phyloP scores from a whole-genome alignment of 352 stramenopile species.

The Plasmopara viticola region DNA sequence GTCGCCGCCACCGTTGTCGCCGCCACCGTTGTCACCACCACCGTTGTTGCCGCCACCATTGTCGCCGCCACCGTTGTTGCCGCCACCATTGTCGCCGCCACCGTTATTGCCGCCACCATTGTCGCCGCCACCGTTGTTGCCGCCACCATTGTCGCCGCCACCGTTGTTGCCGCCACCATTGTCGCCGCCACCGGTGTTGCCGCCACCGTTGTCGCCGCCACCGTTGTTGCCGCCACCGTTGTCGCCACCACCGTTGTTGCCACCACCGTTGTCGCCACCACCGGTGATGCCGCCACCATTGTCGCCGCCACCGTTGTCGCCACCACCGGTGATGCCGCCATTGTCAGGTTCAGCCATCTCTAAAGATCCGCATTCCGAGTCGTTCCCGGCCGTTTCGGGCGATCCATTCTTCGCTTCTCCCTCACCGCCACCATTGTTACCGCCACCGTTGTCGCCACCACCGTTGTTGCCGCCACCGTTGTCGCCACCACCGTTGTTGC shows the following conservation, averaged over 20 bases:
- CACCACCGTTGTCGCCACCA: no score
- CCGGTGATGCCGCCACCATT: no score
- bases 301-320: background rate
- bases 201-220: no score
- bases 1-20: no score
- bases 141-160: background rate
- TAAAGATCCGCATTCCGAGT: conserved; percentile 23
- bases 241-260: background rate
- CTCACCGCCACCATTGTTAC: conserved; percentile 1
- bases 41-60: no score
- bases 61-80: no score
- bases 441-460: background rate
- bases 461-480: no score
- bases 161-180: background rate
- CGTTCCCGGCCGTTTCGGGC: conserved; percentile 1
- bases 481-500: background rate
- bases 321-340: background rate
- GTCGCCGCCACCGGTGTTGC: background rate
- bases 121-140: no score
- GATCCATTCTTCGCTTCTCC: conserved; percentile 1
- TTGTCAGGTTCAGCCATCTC: conserved; percentile 18
- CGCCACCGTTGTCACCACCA: no score
- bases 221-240: background rate
- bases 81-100: no score
- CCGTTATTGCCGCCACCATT: no score